Percentiles rank a stretch among this genome's conserved stretches.
Evolutionary conservation across 176 grass and related monocot genomes (phyloP).

Genomic region (Urochloa ruziziensis): DNA sequence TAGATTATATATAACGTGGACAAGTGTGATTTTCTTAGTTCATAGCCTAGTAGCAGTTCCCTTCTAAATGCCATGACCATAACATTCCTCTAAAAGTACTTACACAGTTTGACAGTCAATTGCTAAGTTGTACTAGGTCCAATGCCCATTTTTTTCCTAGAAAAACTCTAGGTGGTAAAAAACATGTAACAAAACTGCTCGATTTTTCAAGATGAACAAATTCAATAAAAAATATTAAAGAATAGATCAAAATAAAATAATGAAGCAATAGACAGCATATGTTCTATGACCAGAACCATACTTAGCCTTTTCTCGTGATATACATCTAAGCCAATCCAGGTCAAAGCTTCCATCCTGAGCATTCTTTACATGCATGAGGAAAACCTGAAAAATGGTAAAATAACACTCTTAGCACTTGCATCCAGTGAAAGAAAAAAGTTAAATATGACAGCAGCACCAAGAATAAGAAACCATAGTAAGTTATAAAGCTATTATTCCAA

Average conservation of each 20-base stretch:
- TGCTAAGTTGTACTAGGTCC: background rate
- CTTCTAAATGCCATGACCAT: background rate
- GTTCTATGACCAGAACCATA: conserved; percentile 32
- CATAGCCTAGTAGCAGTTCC: conserved; percentile 10
- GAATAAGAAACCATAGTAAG: background rate
- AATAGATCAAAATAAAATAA: background rate
- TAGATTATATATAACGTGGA: background rate
- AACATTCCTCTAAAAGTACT: background rate
- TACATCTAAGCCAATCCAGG: conserved; percentile 51
- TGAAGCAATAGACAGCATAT: background rate
- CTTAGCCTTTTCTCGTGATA: conserved; percentile 48
- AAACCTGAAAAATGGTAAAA: conserved; percentile 39
- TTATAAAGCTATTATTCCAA: conserved; percentile 18
- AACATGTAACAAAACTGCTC: background rate
- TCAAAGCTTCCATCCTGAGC: conserved; percentile 47
- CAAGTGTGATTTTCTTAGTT: conserved; percentile 18
- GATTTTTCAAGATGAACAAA: background rate
- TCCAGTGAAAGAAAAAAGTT: background rate
- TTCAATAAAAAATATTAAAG: conserved; percentile 9
- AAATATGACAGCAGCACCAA: conserved; percentile 7
- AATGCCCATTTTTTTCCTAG: background rate
- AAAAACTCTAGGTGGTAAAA: background rate
- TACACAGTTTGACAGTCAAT: conserved; percentile 1
- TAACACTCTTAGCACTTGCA: background rate
- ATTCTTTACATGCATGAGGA: conserved; percentile 39